Conservation (phyloP, 805 yeast species). For the Saccharomycopsis babjevae region DNA sequence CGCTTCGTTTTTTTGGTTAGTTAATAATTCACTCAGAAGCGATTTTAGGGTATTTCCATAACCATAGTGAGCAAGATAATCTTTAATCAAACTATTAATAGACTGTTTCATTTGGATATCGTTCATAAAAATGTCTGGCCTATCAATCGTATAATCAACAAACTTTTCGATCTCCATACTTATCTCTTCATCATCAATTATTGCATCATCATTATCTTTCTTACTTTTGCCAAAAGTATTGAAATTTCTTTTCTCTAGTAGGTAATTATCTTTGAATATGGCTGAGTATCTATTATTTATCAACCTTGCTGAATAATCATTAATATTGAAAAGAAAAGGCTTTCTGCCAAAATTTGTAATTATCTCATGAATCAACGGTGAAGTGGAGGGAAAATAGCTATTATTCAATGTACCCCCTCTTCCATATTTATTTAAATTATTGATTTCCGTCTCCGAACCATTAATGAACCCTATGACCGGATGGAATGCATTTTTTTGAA, state of each 20-base stretch:
- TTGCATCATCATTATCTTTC: not conserved
- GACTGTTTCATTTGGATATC: constrained; percentile 7
- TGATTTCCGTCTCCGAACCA: not conserved
- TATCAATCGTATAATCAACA: not conserved
- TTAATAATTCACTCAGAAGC: constrained; percentile 34
- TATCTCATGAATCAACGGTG: constrained; percentile 7
- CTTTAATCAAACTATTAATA: constrained; percentile 26
- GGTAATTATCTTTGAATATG: not conserved
- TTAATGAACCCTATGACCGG: constrained; percentile 40
- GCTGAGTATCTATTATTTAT: not conserved
- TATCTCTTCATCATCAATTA: not conserved
- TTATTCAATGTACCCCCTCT: not conserved
- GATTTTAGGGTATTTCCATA: constrained; percentile 43
- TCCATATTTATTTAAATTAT: not conserved
- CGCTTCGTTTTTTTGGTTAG: not conserved
- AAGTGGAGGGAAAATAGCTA: not conserved
- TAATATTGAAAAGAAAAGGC: constrained; percentile 39
- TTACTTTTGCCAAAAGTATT: not conserved
- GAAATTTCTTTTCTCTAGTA: not conserved
- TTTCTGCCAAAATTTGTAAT: constrained; percentile 13
- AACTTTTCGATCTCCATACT: not conserved
- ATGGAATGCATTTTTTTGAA: not conserved
- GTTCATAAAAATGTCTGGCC: not conserved
- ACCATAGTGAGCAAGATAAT: constrained; percentile 51
- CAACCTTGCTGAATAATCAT: constrained; percentile 17